Evolutionary conservation across 2,329 filamentous ascomycete species (phyloP), one percentile per base, ranked within the genome.

Genomic region (Graphilbum sp.): DNA sequence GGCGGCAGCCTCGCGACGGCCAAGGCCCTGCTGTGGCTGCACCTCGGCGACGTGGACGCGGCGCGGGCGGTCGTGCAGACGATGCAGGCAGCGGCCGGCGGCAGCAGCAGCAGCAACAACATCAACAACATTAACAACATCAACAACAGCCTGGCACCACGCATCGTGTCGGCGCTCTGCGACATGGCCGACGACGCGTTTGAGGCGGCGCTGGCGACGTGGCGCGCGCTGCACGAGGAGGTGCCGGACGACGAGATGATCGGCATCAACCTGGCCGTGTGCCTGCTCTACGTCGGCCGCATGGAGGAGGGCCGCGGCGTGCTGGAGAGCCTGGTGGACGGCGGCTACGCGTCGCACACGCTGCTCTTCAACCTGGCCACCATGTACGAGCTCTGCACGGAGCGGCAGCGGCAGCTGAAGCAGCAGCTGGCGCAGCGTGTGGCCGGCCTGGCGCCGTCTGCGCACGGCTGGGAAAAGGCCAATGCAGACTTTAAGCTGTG

Each of bases 331-430:
- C 59, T 92, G 11, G 63, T 86, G 0, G 64, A 72, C 3, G 54
- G 62, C 1, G 72, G 75, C 1, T 63, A 72, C 31, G 71, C 74
- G 0, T 95, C 88, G 41, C 77, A 82, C 45, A 82, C 82, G 1
- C 60, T 94, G 3, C 71, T 92, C 0, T 93, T 95, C 59, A 96
- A 96, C 53, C 58, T 98, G 12, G 75, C 78, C 11, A 96, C 88
- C 0, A 73, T 94, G 49, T 96, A 93, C 53, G 90, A 96, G 57
- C 67, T 96, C 8, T 90, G 82, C 53, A 87, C 82, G 0, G 87
- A 96, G 49, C 69, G 72, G 44, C 72, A 83, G 32, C 64, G 72
- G 35, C 67, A 67, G 12, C 57, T 80, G 48, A 96, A 96, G 63
- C 56, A 71, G 23, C 63, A 61, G 20, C 62, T 96, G 16, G 76